These are phyloP conservation scores for Urochloa ruziziensis DNA, from an alignment of 176 grass and related monocot genomes.

Conservation along the genomic window DNA sequence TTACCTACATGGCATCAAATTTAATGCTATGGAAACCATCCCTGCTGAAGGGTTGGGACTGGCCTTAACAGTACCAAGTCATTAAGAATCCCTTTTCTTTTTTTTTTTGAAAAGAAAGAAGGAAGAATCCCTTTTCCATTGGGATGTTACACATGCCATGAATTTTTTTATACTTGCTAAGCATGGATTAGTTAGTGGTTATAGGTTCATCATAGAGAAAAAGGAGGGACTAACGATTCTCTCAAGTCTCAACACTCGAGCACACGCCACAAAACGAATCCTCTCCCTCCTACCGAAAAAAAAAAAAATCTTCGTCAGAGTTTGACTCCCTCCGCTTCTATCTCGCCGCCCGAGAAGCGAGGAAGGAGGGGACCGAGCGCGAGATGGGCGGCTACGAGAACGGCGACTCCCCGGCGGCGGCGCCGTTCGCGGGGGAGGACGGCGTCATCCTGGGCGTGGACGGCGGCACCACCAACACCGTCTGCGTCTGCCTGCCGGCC, in stretches of 20 bases:
- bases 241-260: background rate
- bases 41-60: no score
- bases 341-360: constrained; percentile 4
- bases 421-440: background rate
- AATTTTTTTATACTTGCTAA: no score
- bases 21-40: no score
- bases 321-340: background rate
- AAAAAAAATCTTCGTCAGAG: background rate
- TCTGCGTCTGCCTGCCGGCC: constrained; percentile 90
- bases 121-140: no score
- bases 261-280: background rate
- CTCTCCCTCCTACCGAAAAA: background rate
- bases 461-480: constrained; percentile 89
- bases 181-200: background rate
- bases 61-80: no score
- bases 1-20: no score
- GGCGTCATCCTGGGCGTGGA: constrained; percentile 93
- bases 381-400: constrained; percentile 71
- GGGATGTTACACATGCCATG: background rate
- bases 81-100: no score
- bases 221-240: no score
- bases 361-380: background rate
- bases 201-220: no score
- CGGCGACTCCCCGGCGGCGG: constrained; percentile 42
- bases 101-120: no score